phyloP scores from a whole-genome alignment of 257 asterid species.

The Forsythia suspensa region DNA sequence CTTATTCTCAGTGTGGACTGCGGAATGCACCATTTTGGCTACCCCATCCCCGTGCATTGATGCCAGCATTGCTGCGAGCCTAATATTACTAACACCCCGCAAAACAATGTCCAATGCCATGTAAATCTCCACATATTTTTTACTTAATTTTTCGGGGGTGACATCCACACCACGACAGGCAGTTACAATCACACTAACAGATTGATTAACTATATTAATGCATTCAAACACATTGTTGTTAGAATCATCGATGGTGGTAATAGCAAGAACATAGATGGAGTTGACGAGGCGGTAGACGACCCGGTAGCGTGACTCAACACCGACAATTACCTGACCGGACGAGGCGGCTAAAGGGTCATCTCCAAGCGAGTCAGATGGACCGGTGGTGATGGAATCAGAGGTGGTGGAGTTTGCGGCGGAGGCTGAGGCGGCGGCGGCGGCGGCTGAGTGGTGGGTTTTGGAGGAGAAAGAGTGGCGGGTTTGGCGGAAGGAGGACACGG shows the following conservation, averaged over 20 bases:
- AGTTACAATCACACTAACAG: constrained; percentile 84
- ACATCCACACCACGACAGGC: constrained; percentile 99
- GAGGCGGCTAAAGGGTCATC: constrained; percentile 97
- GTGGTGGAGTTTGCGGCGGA: constrained; percentile 6
- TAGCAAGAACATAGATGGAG: constrained; percentile 84
- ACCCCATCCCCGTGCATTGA: constrained; percentile 98
- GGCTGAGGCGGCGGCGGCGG: constrained; percentile 27
- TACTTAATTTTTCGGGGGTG: constrained; percentile 85
- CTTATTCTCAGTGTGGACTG: constrained; percentile 81
- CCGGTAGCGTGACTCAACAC: constrained; percentile 80
- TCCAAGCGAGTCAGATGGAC: constrained; percentile 59
- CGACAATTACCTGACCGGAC: constrained; percentile 91
- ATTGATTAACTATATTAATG: constrained; percentile 79
- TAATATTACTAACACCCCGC: constrained; percentile 86
- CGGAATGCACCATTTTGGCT: constrained; percentile 96
- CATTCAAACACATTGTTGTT: constrained; percentile 90
- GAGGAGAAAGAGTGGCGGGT: constrained; percentile 76
- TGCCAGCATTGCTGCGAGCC: constrained; percentile 91
- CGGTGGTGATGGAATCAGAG: constrained; percentile 41
- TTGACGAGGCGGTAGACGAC: constrained; percentile 89
- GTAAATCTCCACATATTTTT: constrained; percentile 87
- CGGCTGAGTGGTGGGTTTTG: constrained; percentile 44
- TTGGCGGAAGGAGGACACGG: constrained; percentile 84
- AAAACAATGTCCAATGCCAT: constrained; percentile 97
- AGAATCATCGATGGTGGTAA: constrained; percentile 78